Base-by-base conservation (phyloP, 2,329 filamentous ascomycete species). In the Aspergillus glaucus region DNA sequence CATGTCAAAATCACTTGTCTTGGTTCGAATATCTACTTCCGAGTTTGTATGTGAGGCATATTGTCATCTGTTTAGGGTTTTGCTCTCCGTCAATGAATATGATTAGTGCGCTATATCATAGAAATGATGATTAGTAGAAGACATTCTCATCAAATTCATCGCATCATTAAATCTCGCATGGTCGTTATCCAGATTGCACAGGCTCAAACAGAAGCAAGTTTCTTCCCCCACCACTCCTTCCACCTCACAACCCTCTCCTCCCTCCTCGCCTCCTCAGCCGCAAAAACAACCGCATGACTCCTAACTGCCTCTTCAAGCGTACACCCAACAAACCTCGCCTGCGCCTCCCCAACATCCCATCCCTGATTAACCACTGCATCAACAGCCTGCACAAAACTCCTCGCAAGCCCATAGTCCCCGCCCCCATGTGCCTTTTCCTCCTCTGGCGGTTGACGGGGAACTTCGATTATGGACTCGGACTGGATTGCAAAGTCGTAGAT, bases 271-370 rank as follows among this genome's bases (percentile, higher is more conserved):
- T 95, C 87, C 70, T 97, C 93, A 0, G 92, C 93, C 21, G 89
- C 91, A 74, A 96, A 98, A 0, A 96, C 92, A 70, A 93, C 80
- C 2, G 87, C 91, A 71, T 97, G 93, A 62, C 89, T 95, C 44
- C 86, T 78, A n/a, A 97, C 78, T 1, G 86, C 82, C 62, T 97
- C 93, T 49, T 95, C 88, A 6, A 95, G 71, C 10, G 85, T 87
- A 68, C 88, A 95, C 0, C 89, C 90, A 22, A 97, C 75, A 63
- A 85, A 82, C 61, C 83, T 75, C 49, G 76, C 75, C 75, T 97
- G 92, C 1, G 91, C 91, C 52, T 79, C 78, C 37, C 78, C 72
- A 1, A 87, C 85, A 24, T 74, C 69, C 80, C 84, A 82, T 0
- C 77, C 79, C 50, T 81, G 76, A 53, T 84, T 85, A 67, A 90